These are phyloP conservation scores for Epichloe sibirici DNA, from an alignment of 2,329 filamentous ascomycete species.

Conservation along the genomic window DNA sequence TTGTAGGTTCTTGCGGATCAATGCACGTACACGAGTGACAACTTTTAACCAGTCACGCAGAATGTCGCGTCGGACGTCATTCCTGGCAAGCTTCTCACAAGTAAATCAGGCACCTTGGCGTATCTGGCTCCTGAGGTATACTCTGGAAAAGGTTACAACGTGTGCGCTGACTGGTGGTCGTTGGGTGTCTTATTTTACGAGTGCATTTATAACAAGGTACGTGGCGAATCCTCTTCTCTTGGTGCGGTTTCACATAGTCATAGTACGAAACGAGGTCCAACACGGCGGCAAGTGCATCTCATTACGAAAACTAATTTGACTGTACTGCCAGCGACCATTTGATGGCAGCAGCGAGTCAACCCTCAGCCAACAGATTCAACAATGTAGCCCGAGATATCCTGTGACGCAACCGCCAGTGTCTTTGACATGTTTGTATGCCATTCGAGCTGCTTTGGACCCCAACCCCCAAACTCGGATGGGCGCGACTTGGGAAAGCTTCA, in stretches of 20 bases:
- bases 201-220: slow-evolving; percentile 96
- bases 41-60: slow-evolving; percentile 33
- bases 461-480: slow-evolving; percentile 75
- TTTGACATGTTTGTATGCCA: slow-evolving; percentile 77
- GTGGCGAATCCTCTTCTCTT: slow-evolving; percentile 10
- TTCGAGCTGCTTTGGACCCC: slow-evolving; percentile 69
- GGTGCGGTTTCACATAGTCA: not conserved
- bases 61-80: slow-evolving; percentile 94
- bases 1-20: slow-evolving; percentile 46
- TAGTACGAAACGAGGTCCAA: not conserved
- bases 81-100: slow-evolving; percentile 70
- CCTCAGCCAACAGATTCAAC: slow-evolving; percentile 68
- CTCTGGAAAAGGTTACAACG: slow-evolving; percentile 74
- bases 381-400: slow-evolving; percentile 75
- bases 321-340: slow-evolving; percentile 64
- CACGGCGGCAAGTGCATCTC: not conserved
- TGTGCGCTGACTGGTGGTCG: slow-evolving; percentile 97
- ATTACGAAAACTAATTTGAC: not conserved
- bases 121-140: slow-evolving; percentile 97
- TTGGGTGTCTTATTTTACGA: slow-evolving; percentile 97
- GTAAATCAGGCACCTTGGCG: slow-evolving; percentile 91
- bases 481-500: slow-evolving; percentile 76
- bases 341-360: slow-evolving; percentile 78
- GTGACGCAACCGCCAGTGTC: slow-evolving; percentile 85
- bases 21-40: not conserved